Evolutionary conservation across 495 filamentous ascomycete genomes (phyloP).

Genomic region (Articulospora tetracladia): DNA sequence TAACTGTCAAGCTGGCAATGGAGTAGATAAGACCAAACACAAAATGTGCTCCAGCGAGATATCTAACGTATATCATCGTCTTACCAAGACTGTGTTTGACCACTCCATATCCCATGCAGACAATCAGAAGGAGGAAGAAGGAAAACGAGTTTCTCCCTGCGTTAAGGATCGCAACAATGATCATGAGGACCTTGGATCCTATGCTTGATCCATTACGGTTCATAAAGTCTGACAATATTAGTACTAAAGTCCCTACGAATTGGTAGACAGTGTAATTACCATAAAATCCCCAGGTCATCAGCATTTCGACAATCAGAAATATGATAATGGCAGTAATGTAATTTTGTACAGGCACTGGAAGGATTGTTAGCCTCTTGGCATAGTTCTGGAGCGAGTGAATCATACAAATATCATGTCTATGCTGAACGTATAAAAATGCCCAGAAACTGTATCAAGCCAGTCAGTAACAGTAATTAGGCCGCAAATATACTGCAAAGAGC

Average conservation of each 20-base stretch:
- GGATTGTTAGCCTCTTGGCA: conserved; percentile 1
- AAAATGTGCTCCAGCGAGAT: conserved; percentile 87
- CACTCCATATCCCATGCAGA: conserved; percentile 99
- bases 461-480: conserved; percentile 18
- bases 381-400: background rate
- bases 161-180: conserved; percentile 87
- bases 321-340: conserved; percentile 97
- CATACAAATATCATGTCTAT: conserved; percentile 86
- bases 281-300: conserved; percentile 99
- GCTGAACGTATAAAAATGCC: conserved; percentile 94
- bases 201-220: conserved; percentile 83
- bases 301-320: conserved; percentile 90
- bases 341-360: conserved; percentile 85
- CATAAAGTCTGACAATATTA: conserved; percentile 64
- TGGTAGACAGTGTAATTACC: conserved; percentile 29
- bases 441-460: conserved; percentile 51
- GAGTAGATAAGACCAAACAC: conserved; percentile 93
- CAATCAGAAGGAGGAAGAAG: conserved; percentile 97
- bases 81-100: conserved; percentile 91
- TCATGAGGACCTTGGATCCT: conserved; percentile 80
- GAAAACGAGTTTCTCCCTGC: conserved; percentile 95
- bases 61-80: conserved; percentile 93
- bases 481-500: background rate
- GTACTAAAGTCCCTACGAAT: background rate
- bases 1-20: conserved; percentile 82